Percentiles rank a stretch among this genome's conserved stretches.
Evolutionary conservation across 2,329 filamentous ascomycete genomes (phyloP).

Genomic region (Botryotinia calthae): DNA sequence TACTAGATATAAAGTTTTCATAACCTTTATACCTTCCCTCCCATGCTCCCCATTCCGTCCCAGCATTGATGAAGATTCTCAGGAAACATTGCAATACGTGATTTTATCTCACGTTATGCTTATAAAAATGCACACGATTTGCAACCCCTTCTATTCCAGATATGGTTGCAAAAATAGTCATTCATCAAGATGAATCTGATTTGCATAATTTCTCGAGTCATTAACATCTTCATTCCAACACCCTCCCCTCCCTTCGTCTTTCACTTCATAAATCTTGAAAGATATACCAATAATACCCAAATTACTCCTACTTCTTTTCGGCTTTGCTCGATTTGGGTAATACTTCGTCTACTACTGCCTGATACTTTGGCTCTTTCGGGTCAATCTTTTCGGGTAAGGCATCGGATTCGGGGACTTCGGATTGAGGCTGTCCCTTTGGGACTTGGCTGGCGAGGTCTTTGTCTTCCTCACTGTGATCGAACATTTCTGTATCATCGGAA

Average conservation of each 20-base stretch:
- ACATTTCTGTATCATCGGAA: conserved; percentile 88
- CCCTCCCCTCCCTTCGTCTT: conserved; percentile 18
- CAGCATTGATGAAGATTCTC: conserved; percentile 18
- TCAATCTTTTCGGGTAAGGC: conserved; percentile 25
- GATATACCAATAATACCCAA: not conserved
- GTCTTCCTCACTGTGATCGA: conserved; percentile 83
- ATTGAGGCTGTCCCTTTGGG: conserved; percentile 53
- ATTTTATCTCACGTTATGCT: conserved; percentile 24
- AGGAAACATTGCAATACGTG: conserved; percentile 24
- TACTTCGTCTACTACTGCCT: conserved; percentile 27
- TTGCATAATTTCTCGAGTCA: conserved; percentile 17
- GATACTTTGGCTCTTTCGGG: conserved; percentile 29
- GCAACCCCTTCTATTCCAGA: conserved; percentile 29
- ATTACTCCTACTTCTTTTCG: conserved; percentile 15
- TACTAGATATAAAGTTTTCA: conserved; percentile 24
- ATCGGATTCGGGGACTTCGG: conserved; percentile 19
- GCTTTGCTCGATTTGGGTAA: conserved; percentile 14
- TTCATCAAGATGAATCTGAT: conserved; percentile 29
- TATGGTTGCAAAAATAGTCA: conserved; percentile 27
- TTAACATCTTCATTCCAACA: conserved; percentile 19
- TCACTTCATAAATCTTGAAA: conserved; percentile 8
- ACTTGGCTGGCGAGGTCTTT: conserved; percentile 84
- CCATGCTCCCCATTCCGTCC: conserved; percentile 15
- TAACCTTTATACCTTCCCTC: conserved; percentile 14
- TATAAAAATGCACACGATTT: conserved; percentile 26